Conservation (phyloP, 805 yeast species). For the Candida incommunis region DNA sequence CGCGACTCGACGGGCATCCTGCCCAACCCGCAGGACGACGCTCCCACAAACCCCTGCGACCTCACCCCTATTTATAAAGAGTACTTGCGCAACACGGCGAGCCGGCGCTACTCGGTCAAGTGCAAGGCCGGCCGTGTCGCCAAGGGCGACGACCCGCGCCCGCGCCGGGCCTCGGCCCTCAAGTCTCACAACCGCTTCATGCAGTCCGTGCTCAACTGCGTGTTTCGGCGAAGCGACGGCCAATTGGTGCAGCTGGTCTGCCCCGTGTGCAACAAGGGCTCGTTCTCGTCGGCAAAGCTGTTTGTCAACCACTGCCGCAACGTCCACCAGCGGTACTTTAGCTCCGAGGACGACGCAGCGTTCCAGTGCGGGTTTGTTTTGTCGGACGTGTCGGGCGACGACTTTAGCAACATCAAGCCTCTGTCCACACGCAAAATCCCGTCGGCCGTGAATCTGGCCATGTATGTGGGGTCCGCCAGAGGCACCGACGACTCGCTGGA, state of each 20-base stretch:
- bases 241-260: slow-evolving; percentile 55
- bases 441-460: background rate
- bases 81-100: background rate
- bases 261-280: slow-evolving; percentile 49
- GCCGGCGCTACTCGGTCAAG: too few relatives aligned
- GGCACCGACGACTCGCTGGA: background rate
- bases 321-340: slow-evolving; percentile 57
- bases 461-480: background rate
- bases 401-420: background rate
- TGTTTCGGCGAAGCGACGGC: slow-evolving; percentile 35
- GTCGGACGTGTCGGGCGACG: background rate
- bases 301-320: slow-evolving; percentile 64
- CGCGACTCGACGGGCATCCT: background rate
- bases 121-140: too few relatives aligned
- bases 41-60: background rate
- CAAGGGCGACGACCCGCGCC: slow-evolving; percentile 1
- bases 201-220: slow-evolving; percentile 6
- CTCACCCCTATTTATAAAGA: background rate
- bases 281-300: slow-evolving; percentile 70
- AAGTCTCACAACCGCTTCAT: slow-evolving; percentile 2
- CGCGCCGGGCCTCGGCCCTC: slow-evolving; percentile 4
- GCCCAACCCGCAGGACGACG: background rate
- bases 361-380: slow-evolving; percentile 45
- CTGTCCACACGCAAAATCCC: background rate
- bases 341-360: slow-evolving; percentile 65